Evolutionary conservation across 371 early-diverging fungal genomes (phyloP).

Genomic region (Saksenaea oblongispora): DNA sequence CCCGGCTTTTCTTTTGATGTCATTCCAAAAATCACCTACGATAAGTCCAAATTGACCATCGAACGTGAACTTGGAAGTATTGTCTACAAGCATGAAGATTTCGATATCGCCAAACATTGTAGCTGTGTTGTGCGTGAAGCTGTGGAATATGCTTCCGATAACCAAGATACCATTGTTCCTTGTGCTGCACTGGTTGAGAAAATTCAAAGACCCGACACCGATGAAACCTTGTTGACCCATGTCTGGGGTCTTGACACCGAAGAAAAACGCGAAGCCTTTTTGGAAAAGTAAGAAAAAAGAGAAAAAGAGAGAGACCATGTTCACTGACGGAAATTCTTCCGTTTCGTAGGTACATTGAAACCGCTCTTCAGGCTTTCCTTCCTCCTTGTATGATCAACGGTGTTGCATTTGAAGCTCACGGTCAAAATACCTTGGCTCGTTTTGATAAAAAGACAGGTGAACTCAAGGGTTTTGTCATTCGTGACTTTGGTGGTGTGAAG

Average conservation of each 20-base stretch:
- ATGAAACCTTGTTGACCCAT: constrained; percentile 46
- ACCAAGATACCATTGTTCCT: constrained; percentile 57
- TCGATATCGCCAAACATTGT: constrained; percentile 69
- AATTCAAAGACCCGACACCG: constrained; percentile 49
- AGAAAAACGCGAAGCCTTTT: constrained; percentile 54
- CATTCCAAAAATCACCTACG: constrained; percentile 46
- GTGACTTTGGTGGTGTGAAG: constrained; percentile 79
- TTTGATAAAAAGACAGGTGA: constrained; percentile 57
- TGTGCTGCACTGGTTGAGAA: constrained; percentile 70
- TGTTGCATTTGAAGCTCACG: constrained; percentile 76
- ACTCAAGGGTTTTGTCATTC: constrained; percentile 66
- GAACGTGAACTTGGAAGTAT: constrained; percentile 65
- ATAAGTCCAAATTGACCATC: constrained; percentile 41
- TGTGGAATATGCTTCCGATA: constrained; percentile 40
- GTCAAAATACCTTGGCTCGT: constrained; percentile 69
- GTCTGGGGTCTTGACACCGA: constrained; percentile 58
- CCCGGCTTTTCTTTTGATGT: constrained; percentile 61
- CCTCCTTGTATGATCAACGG: constrained; percentile 68
- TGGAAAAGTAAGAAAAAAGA: constrained; percentile 38
- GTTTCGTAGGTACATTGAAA: constrained; percentile 35
- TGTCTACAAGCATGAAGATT: constrained; percentile 51
- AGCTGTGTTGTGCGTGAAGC: constrained; percentile 67
- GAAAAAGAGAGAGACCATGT: background rate
- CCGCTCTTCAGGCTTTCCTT: constrained; percentile 63
- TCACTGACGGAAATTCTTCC: background rate